These are phyloP conservation scores for Penicilliopsis zonata DNA, from an alignment of 495 filamentous ascomycete species.

Conservation along the genomic window DNA sequence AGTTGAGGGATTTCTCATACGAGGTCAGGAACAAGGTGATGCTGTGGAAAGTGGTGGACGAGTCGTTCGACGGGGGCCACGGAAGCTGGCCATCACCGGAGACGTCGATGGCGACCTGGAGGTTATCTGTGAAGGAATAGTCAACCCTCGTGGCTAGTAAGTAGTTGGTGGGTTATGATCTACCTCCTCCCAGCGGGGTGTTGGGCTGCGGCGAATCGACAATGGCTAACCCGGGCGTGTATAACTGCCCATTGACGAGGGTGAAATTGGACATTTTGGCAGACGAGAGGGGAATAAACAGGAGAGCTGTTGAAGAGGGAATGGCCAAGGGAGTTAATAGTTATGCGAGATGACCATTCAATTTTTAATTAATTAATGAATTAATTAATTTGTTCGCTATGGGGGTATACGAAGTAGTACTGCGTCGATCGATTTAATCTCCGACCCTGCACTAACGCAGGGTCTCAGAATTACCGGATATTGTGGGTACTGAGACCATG, in stretches of 20 bases:
- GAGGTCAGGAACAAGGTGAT: slow-evolving; percentile 57
- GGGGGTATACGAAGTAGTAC: too few species aligned
- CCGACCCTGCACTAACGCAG: too few species aligned
- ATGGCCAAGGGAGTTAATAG: too few species aligned
- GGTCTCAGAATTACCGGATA: too few species aligned
- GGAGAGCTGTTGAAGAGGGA: too few species aligned
- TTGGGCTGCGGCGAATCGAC: slow-evolving; percentile 54
- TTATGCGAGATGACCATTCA: too few species aligned
- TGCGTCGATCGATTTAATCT: too few species aligned
- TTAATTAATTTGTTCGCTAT: too few species aligned
- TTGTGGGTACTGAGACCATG: too few species aligned
- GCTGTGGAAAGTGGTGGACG: slow-evolving; percentile 41
- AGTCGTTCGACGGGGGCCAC: slow-evolving; percentile 40
- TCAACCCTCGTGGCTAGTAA: neutral
- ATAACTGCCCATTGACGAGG: slow-evolving; percentile 49
- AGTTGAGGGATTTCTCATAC: slow-evolving; percentile 45
- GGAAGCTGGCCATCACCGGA: slow-evolving; percentile 49
- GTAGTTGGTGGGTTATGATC: slow-evolving; percentile 8
- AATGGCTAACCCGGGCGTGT: slow-evolving; percentile 51
- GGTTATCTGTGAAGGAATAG: slow-evolving; percentile 31
- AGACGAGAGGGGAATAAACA: too few species aligned
- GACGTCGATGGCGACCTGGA: slow-evolving; percentile 56
- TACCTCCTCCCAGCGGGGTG: slow-evolving; percentile 53
- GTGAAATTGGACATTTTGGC: too few species aligned
- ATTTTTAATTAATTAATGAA: too few species aligned